A percentile compares a stretch with the other conserved stretches of the same genome.
Conservation (phyloP, 2,329 filamentous ascomycete genomes). For the Whalleya microplaca region DNA sequence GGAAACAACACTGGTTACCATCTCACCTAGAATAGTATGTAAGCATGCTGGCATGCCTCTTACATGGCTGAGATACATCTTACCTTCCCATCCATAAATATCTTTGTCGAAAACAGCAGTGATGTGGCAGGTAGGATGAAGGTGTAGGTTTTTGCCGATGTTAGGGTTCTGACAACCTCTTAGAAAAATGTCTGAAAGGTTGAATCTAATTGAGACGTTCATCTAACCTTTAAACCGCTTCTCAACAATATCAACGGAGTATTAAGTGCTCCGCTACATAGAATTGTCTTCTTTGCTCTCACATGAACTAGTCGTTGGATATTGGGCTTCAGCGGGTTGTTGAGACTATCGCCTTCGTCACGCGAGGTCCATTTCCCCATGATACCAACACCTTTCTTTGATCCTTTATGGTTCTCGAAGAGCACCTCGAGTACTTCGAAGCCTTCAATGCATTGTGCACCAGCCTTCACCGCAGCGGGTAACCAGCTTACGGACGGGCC, state of each 20-base stretch:
- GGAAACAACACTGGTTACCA: constrained; percentile 60
- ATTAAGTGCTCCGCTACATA: constrained; percentile 75
- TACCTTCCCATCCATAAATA: constrained; percentile 65
- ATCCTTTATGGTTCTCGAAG: constrained; percentile 60
- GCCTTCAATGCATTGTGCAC: constrained; percentile 71
- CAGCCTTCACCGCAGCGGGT: constrained; percentile 67
- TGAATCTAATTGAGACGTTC: too few relatives aligned
- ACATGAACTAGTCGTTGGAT: constrained; percentile 67
- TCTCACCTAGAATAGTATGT: constrained; percentile 1
- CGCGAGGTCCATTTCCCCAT: constrained; percentile 75
- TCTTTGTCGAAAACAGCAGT: constrained; percentile 68
- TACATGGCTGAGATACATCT: constrained; percentile 1
- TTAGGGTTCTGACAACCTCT: constrained; percentile 77
- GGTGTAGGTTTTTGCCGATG: constrained; percentile 76
- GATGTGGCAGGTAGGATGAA: constrained; percentile 71
- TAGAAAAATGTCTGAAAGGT: too few relatives aligned
- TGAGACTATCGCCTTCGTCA: constrained; percentile 62
- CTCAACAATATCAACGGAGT: constrained; percentile 76
- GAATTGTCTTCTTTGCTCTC: constrained; percentile 77
- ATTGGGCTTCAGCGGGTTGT: constrained; percentile 49
- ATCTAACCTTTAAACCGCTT: constrained; percentile 76
- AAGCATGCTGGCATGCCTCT: neutral
- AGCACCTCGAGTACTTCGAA: constrained; percentile 56
- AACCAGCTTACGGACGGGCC: constrained; percentile 70
- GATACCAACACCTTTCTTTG: constrained; percentile 68